phyloP scores from a whole-genome alignment of 495 filamentous ascomycete species.

The Hypoxylon cercidicola region DNA sequence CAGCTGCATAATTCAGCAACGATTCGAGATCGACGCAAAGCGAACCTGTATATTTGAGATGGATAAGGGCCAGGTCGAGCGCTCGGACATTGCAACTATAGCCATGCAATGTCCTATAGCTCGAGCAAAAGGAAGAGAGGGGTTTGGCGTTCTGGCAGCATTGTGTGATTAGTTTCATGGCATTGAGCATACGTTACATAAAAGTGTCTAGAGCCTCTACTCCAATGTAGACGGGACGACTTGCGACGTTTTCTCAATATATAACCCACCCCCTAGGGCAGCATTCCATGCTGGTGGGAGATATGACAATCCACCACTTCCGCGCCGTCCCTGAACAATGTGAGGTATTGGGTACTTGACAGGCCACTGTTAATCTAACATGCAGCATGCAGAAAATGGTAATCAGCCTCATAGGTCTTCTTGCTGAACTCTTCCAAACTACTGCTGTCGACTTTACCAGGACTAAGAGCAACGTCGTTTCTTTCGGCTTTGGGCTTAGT shows the following conservation, averaged over 20 bases:
- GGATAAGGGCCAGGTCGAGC: conserved; percentile 24
- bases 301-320: conserved; percentile 1
- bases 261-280: conserved; percentile 27
- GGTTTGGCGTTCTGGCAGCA: conserved; percentile 41
- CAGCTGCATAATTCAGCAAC: conserved; percentile 31
- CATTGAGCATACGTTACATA: conserved; percentile 45
- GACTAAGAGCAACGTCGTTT: conserved; percentile 22
- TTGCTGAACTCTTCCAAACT: conserved; percentile 19
- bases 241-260: conserved; percentile 46
- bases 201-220: conserved; percentile 40
- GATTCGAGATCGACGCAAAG: conserved; percentile 30
- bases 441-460: conserved; percentile 13
- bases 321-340: conserved; percentile 1
- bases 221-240: conserved; percentile 39
- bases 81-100: conserved; percentile 26
- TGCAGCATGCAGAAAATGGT: neutral
- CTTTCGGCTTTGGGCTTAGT: conserved; percentile 17
- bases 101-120: conserved; percentile 9
- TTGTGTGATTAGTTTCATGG: conserved; percentile 45
- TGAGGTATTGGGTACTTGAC: conserved; percentile 21
- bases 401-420: conserved; percentile 24
- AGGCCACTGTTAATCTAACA: neutral
- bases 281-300: conserved; percentile 25
- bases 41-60: conserved; percentile 44
- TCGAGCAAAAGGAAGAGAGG: conserved; percentile 13